A percentile compares a stretch with the other conserved stretches of the same genome.
Conservation (phyloP, 2,329 filamentous ascomycete species). For the Phyllosticta citriasiana region DNA sequence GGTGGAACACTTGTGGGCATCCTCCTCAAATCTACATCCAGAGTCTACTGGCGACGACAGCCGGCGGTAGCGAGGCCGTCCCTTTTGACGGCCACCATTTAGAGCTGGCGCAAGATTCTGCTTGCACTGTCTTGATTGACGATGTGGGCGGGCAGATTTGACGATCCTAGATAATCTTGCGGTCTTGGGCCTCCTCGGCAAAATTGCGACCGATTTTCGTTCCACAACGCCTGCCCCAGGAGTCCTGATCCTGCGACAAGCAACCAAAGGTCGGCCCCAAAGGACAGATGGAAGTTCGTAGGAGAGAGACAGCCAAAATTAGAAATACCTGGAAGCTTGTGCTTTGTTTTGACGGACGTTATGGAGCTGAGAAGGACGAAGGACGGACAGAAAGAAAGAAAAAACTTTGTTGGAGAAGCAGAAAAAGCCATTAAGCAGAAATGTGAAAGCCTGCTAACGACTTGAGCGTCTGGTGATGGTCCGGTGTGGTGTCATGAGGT, state of each 20-base stretch:
- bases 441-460: not conserved
- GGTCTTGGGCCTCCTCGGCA: not conserved
- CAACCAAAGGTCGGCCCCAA: not conserved
- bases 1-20: too few species aligned
- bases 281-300: not conserved
- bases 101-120: not conserved
- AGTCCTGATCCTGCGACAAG: not conserved
- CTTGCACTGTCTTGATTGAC: not conserved
- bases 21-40: too few species aligned
- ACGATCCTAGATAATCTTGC: not conserved
- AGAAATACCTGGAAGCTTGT: not conserved
- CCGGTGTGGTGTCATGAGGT: not conserved
- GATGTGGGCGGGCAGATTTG: not conserved
- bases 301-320: not conserved
- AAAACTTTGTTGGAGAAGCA: not conserved
- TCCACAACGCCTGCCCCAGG: not conserved
- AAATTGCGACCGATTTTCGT: not conserved
- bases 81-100: not conserved
- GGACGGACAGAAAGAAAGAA: not conserved
- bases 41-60: too few species aligned
- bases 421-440: not conserved
- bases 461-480: not conserved
- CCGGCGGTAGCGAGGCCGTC: too few species aligned
- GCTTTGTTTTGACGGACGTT: not conserved
- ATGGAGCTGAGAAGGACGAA: not conserved